Evolutionary conservation across 2,329 filamentous ascomycete genomes (phyloP), one percentile per base, ranked within the genome.

Genomic region (Cercospora sesami): DNA sequence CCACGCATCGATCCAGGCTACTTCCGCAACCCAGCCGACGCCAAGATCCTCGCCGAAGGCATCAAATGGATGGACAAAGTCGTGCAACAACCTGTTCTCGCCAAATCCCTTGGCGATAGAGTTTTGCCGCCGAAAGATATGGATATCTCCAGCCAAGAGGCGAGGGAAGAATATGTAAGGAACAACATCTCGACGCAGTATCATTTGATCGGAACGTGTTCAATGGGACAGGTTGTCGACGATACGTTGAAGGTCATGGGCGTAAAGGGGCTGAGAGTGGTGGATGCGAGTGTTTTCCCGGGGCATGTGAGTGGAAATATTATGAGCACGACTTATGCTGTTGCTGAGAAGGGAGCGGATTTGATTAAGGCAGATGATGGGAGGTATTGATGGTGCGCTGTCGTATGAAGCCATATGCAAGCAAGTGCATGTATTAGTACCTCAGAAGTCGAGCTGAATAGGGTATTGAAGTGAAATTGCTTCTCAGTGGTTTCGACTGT

Each of bases 11-110:
- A 80, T 51, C 75, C 77, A 36, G 73, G 71, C 26, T 78, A 78
- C 66, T 73, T 78, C 64, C 71, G 72, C 18, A 73, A 78, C 65
- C 64, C 68, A 30, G 72, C 73, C 2, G 78, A 79, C 62, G 73
- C 74, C 14, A 74, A 75, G 26, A 74, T 79, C 30, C 67, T 79
- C 9, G 73, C 76, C 4, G 74, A 74, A 60, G 75, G 74, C 3
- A 72, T 79, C 63, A 73, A 75, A 48, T 77, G 85, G 65, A 73
- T 82, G 42, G 77, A 82, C 2, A 75, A 80, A 31, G 82, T 86
- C 76, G 79, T 80, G 4, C 75, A 80, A 7, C 80, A 79, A 4
- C 78, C 81, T 0, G 76, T 78, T 0, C 82, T 86, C 42, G 78
- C 78, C 0, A 74, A 81, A 30, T 81, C 75, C 16, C 80, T 86